Evolutionary conservation across 129 eudicot genomes (phyloP).

Genomic region (Centaurea solstitialis): DNA sequence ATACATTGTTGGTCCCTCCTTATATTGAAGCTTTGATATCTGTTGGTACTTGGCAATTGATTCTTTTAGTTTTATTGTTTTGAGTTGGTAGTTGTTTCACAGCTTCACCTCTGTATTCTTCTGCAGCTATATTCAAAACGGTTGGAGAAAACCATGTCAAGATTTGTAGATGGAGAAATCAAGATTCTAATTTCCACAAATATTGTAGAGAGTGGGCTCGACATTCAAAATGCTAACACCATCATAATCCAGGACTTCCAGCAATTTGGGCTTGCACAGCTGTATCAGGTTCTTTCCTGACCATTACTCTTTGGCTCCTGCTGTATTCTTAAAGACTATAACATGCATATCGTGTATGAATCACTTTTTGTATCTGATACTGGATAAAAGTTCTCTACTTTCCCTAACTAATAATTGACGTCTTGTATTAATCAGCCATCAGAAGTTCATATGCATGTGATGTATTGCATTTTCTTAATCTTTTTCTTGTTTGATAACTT

Average conservation of each 20-base stretch:
- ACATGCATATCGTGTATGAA: not conserved
- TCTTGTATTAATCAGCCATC: not conserved
- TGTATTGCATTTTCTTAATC: not conserved
- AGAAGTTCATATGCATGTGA: not conserved
- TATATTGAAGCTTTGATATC: no score
- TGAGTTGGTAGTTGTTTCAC: not conserved
- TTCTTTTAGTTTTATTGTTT: no score
- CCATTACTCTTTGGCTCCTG: not conserved
- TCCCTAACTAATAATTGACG: not conserved
- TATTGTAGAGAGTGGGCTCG: constrained; percentile 97
- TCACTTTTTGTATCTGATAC: no score
- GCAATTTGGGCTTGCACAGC: constrained; percentile 93
- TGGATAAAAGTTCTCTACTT: not conserved
- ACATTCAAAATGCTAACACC: constrained; percentile 96
- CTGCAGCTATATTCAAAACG: constrained; percentile 92
- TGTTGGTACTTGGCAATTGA: no score
- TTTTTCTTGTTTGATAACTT: constrained; percentile 20
- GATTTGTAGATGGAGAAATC: constrained; percentile 72
- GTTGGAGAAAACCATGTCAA: constrained; percentile 92
- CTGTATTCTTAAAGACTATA: not conserved
- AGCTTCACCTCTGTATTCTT: not conserved
- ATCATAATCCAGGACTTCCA: constrained; percentile 94
- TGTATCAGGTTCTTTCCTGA: constrained; percentile 63
- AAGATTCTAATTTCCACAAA: constrained; percentile 89
- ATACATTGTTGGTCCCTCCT: no score